Conservation (phyloP, 1,139 yeast genomes). For the Candida albicans region DNA sequence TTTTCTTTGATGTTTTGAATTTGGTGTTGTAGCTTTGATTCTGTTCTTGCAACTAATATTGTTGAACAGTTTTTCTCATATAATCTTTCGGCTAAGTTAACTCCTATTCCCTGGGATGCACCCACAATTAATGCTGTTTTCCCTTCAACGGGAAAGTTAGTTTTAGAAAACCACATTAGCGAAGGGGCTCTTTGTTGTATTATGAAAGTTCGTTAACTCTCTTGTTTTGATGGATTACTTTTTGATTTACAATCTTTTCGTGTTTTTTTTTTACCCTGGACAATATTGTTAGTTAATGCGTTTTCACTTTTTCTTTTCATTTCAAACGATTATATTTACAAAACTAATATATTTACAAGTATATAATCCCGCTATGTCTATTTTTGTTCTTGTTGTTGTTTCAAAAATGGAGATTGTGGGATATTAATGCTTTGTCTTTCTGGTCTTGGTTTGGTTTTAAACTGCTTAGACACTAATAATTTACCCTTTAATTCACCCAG, state of each 20-base stretch:
- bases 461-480: conserved; percentile 38
- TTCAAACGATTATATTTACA: conserved; percentile 2
- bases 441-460: conserved; percentile 33
- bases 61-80: conserved; percentile 62
- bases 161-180: conserved; percentile 28
- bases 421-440: conserved; percentile 19
- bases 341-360: not conserved
- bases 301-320: not conserved
- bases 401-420: conserved; percentile 41
- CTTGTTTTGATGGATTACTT: too few relatives aligned
- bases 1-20: conserved; percentile 40
- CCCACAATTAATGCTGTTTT: conserved; percentile 83
- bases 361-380: not conserved
- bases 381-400: conserved; percentile 4
- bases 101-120: conserved; percentile 94
- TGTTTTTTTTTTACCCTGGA: not conserved
- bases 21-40: conserved; percentile 51
- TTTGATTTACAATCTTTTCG: not conserved
- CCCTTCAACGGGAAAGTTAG: conserved; percentile 36
- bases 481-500: conserved; percentile 27
- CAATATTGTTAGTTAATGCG: too few relatives aligned
- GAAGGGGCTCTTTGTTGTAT: not conserved
- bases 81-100: conserved; percentile 65
- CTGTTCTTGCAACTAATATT: conserved; percentile 74
- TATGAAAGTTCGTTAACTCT: too few relatives aligned